A percentile compares a stretch with the other conserved stretches of the same genome.
These are phyloP conservation scores for Vanrija pseudolonga DNA, from an alignment of 1,284 basidiomycete species.

Conservation along the genomic window DNA sequence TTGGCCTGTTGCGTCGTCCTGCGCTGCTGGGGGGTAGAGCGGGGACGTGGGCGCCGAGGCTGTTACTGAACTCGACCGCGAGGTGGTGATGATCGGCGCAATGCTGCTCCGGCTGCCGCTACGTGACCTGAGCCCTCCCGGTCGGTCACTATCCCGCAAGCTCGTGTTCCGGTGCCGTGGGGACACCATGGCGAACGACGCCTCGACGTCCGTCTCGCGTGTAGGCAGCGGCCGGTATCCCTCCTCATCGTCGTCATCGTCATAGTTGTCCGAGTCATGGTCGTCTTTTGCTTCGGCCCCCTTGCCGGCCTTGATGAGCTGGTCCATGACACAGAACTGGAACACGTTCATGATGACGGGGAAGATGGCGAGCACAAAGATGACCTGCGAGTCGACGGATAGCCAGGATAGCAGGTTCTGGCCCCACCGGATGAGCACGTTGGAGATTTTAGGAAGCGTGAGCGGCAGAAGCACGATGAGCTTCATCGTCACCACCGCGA, in stretches of 20 bases:
- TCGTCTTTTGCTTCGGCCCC: constrained; percentile 4
- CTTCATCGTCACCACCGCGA: constrained; percentile 85
- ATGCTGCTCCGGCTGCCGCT: no score
- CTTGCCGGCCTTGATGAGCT: constrained; percentile 44
- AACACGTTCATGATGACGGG: constrained; percentile 88
- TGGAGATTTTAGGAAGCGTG: constrained; percentile 59
- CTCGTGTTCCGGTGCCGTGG: no score
- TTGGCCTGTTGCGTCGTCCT: no score
- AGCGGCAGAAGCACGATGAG: constrained; percentile 69
- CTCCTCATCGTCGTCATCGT: constrained; percentile 16
- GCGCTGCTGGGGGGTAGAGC: no score
- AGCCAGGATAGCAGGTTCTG: constrained; percentile 83
- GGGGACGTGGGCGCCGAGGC: no score
- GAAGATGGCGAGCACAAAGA: constrained; percentile 89
- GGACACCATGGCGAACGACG: no score
- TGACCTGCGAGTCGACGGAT: constrained; percentile 66
- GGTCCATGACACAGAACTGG: constrained; percentile 56
- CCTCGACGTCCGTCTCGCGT: constrained; percentile 1
- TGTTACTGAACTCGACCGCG: no score
- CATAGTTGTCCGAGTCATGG: neutral
- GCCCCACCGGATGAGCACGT: constrained; percentile 67
- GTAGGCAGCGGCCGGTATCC: constrained; percentile 12
- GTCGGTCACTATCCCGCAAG: no score
- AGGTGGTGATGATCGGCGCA: no score
- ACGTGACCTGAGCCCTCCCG: no score